Conservation (phyloP, 2,329 filamentous ascomycete species). For the Tolypocladium cylindrosporum region DNA sequence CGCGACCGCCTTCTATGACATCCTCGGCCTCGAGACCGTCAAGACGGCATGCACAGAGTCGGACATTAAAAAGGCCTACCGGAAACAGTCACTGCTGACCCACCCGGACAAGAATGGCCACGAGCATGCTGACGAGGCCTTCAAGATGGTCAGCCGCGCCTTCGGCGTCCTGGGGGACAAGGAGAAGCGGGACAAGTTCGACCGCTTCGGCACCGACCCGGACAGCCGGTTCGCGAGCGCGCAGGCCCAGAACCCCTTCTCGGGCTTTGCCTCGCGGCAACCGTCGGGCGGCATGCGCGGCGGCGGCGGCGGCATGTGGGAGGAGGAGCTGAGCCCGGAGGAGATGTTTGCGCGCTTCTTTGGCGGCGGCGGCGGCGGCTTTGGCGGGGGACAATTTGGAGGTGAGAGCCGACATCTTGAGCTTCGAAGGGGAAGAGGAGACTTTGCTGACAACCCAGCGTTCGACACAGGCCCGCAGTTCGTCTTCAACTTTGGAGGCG, state of each 20-base stretch:
- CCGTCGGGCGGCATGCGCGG: slow-evolving; percentile 32
- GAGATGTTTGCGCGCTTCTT: slow-evolving; percentile 98
- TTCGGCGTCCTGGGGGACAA: slow-evolving; percentile 89
- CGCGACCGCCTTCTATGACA: slow-evolving; percentile 90
- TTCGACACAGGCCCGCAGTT: slow-evolving; percentile 80
- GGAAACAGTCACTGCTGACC: slow-evolving; percentile 85
- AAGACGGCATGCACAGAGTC: slow-evolving; percentile 59
- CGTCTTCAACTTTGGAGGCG: slow-evolving; percentile 89
- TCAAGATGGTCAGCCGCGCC: slow-evolving; percentile 93
- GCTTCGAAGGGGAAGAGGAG: no score
- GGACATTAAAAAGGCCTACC: slow-evolving; percentile 96
- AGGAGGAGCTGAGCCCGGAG: slow-evolving; percentile 90
- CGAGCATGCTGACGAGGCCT: slow-evolving; percentile 89
- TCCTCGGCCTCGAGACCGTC: slow-evolving; percentile 62
- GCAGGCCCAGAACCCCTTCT: slow-evolving; percentile 52
- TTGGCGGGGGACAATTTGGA: slow-evolving; percentile 48
- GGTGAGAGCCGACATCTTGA: slow-evolving; percentile 16
- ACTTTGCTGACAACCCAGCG: slow-evolving; percentile 24
- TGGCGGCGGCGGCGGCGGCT: slow-evolving; percentile 63
- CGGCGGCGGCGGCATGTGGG: slow-evolving; percentile 56
- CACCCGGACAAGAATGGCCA: slow-evolving; percentile 99
- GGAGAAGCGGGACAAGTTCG: slow-evolving; percentile 77
- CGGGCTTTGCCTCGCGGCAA: slow-evolving; percentile 43
- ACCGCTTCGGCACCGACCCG: slow-evolving; percentile 84
- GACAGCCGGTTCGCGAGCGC: slow-evolving; percentile 71